Base-by-base conservation (phyloP, 2,329 filamentous ascomycete species). In the Verticillium zaregamsianum region DNA sequence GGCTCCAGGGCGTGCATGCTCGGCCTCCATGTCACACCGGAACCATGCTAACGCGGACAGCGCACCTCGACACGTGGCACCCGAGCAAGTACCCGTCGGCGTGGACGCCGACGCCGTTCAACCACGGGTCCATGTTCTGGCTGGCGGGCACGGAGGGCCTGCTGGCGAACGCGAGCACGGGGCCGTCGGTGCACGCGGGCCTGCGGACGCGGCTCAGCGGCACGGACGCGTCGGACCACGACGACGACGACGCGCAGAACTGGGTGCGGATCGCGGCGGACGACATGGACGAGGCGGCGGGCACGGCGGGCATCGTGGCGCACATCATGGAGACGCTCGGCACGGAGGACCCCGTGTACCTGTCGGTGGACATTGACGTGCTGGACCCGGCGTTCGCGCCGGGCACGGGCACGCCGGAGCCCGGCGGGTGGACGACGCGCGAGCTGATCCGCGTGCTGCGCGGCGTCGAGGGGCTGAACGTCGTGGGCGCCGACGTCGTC, bases 41-140 rank as follows among this genome's bases (percentile, higher is more conserved):
- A 20, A n/a, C 7, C 14, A 20, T 17, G n/a, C 39, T 9, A 17
- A 45, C n/a, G 17, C 3, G 37, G 15, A 81, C 20, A 72, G 79
- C 78, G 23, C 91, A 96, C 72, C 82, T 95, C 2, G 92, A 95
- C 72, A 95, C 92, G 2, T 95, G 92, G 91, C 88, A 94, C 72
- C 91, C 92, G 2, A 84, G 82, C 28, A 89, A 91, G 67, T 96
- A 96, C 74, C 90, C 91, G 0, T 88, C 84, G 17, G 86, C 88
- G 61, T 97, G 93, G 93, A 69, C 71, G 3, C 84, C 82, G 3
- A 83, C 86, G 2, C 85, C 89, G 67, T 95, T 96, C 79, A 96
- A 89, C 70, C 93, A 97, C 74, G 93, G 93, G 5, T 91, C 86
- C 67, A 95, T 96, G 88, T 96, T 96, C 81, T 94, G 92, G 90